Conservation (phyloP, 495 filamentous ascomycete genomes). For the Clavariopsis aquatica region DNA sequence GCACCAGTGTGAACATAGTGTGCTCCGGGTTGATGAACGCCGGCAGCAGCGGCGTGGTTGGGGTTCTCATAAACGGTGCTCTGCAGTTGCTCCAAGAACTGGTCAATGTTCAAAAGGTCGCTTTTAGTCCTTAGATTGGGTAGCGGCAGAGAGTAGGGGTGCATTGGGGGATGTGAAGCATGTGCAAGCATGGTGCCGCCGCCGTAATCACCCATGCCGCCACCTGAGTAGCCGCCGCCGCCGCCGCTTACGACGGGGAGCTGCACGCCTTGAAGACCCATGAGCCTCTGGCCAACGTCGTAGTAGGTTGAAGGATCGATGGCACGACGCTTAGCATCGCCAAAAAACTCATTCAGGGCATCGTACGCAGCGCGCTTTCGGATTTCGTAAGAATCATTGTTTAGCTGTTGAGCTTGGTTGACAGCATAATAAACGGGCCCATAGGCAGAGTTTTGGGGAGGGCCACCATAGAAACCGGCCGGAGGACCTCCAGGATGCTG, state of each 20-base stretch:
- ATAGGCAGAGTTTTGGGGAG: slow-evolving; percentile 58
- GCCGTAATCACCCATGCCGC: slow-evolving; percentile 34
- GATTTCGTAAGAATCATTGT: slow-evolving; percentile 58
- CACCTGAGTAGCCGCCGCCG: neutral
- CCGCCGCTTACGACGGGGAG: slow-evolving; percentile 59
- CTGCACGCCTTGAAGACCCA: slow-evolving; percentile 68
- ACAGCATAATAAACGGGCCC: slow-evolving; percentile 72
- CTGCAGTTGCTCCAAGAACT: slow-evolving; percentile 92
- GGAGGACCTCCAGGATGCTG: slow-evolving; percentile 37
- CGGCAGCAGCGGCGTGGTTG: slow-evolving; percentile 72
- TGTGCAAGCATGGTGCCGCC: slow-evolving; percentile 35
- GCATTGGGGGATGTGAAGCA: slow-evolving; percentile 44
- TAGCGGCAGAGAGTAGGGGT: slow-evolving; percentile 79
- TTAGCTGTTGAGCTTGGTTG: slow-evolving; percentile 55
- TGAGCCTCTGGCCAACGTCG: slow-evolving; percentile 76
- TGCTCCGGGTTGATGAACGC: slow-evolving; percentile 67
- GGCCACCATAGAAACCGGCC: slow-evolving; percentile 60
- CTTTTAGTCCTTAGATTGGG: slow-evolving; percentile 87
- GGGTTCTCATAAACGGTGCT: slow-evolving; percentile 90
- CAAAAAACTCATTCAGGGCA: slow-evolving; percentile 89
- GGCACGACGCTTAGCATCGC: slow-evolving; percentile 82
- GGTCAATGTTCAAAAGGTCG: slow-evolving; percentile 87
- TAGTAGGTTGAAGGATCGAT: slow-evolving; percentile 82
- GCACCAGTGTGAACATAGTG: slow-evolving; percentile 61
- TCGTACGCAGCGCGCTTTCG: slow-evolving; percentile 83